Evolutionary conservation across 2,329 filamentous ascomycete genomes (phyloP).

Genomic region (Nothopassalora personata): DNA sequence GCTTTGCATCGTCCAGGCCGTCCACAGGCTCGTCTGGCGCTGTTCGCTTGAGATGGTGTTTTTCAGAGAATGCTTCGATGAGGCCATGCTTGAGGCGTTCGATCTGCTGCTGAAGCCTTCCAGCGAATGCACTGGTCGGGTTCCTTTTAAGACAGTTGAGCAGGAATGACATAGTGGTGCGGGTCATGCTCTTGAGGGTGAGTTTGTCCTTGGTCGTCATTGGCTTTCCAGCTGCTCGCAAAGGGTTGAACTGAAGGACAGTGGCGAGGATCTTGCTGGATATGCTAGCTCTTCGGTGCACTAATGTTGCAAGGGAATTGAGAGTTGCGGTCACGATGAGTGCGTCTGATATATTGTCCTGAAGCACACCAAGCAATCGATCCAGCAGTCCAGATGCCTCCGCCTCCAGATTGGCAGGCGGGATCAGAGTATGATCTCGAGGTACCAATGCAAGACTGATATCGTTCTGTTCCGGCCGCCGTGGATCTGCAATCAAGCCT

Average conservation of each 20-base stretch:
- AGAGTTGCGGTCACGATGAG: slow-evolving; percentile 85
- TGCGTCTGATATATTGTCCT: slow-evolving; percentile 79
- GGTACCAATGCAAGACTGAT: slow-evolving; percentile 83
- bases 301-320: slow-evolving; percentile 77
- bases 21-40: slow-evolving; percentile 65
- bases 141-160: slow-evolving; percentile 80
- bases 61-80: slow-evolving; percentile 73
- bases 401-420: slow-evolving; percentile 77
- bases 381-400: slow-evolving; percentile 89
- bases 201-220: slow-evolving; percentile 64
- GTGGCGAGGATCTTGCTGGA: slow-evolving; percentile 80
- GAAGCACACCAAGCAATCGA: slow-evolving; percentile 75
- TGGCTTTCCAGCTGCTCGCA: slow-evolving; percentile 59
- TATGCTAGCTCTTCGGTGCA: slow-evolving; percentile 74
- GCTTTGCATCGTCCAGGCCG: slow-evolving; percentile 70
- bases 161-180: slow-evolving; percentile 78
- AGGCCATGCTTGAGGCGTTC: slow-evolving; percentile 76
- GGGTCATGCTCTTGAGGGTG: slow-evolving; percentile 87
- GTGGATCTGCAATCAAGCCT: slow-evolving; percentile 73
- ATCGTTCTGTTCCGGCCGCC: slow-evolving; percentile 75
- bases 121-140: slow-evolving; percentile 66
- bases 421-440: slow-evolving; percentile 72
- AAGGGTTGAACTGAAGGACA: slow-evolving; percentile 84
- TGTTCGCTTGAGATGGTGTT: slow-evolving; percentile 63
- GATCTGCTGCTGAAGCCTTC: slow-evolving; percentile 79